Conservation (phyloP, 352 stramenopile genomes). For the Globisporangium megalacanthum region DNA sequence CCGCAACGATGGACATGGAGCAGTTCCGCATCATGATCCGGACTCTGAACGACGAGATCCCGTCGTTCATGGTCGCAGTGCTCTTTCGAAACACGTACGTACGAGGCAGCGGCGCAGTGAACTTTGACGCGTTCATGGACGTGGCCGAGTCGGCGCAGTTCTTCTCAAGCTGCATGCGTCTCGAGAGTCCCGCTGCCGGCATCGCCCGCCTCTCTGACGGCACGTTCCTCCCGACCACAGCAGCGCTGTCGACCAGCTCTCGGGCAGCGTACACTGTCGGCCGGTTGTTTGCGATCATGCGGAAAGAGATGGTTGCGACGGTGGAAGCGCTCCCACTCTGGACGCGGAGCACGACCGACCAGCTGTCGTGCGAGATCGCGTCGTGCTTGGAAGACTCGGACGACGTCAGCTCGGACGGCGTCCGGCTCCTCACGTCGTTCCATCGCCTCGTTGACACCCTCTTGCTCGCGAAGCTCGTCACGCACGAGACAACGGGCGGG, state of each 20-base stretch:
- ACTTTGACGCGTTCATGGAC: constrained; percentile 86
- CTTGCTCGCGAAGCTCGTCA: constrained; percentile 39
- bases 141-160: constrained; percentile 80
- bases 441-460: constrained; percentile 51
- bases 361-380: constrained; percentile 50
- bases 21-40: constrained; percentile 87
- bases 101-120: constrained; percentile 68
- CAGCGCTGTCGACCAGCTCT: constrained; percentile 35
- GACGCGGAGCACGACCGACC: constrained; percentile 46
- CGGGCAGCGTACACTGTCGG: constrained; percentile 43
- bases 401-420: constrained; percentile 35
- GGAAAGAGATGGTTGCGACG: constrained; percentile 29
- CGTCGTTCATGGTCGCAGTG: constrained; percentile 48
- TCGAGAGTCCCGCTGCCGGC: constrained; percentile 53
- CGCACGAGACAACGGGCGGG: constrained; percentile 44
- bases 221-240: constrained; percentile 18
- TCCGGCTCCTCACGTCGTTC: constrained; percentile 51
- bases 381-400: constrained; percentile 35
- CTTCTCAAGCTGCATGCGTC: constrained; percentile 81
- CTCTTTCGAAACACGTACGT: constrained; percentile 66
- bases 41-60: constrained; percentile 76
- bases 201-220: constrained; percentile 29
- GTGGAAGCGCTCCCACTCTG: constrained; percentile 45
- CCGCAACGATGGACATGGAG: constrained; percentile 83
- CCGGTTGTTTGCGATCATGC: constrained; percentile 48